Percentiles rank a stretch among this genome's conserved stretches.
Evolutionary conservation across 345 rosid genomes (phyloP).

Genomic region (Linum lewisii): DNA sequence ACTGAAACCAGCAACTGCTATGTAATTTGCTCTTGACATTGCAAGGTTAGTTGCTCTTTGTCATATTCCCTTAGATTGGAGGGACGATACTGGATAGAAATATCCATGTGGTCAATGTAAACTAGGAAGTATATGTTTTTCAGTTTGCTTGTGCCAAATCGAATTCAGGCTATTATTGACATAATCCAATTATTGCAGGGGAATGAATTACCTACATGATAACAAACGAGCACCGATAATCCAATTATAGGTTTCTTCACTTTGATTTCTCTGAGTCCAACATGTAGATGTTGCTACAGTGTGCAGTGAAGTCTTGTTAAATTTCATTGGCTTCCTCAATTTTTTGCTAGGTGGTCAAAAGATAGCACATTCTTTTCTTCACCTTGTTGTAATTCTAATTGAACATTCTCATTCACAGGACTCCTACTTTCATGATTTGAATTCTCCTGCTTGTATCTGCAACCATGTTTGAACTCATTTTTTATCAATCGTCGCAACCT

Average conservation of each 20-base stretch:
- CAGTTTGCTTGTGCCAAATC: not conserved
- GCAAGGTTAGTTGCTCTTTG: constrained; percentile 50
- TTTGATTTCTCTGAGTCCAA: not conserved
- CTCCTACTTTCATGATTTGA: constrained; percentile 8
- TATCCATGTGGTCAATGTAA: not conserved
- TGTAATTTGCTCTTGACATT: constrained; percentile 83
- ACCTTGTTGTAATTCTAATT: not conserved
- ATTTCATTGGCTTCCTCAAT: constrained; percentile 19
- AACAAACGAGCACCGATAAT: constrained; percentile 78
- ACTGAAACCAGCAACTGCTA: constrained; percentile 42
- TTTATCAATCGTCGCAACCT: not conserved
- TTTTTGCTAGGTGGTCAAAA: not conserved
- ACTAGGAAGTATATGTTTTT: not conserved
- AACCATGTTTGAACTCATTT: not conserved
- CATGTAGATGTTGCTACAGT: not conserved
- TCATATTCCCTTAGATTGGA: not conserved
- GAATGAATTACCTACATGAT: constrained; percentile 92
- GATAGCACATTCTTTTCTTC: not conserved
- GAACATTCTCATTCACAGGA: not conserved
- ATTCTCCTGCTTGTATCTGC: not conserved
- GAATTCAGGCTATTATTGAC: constrained; percentile 1
- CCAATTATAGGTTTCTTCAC: constrained; percentile 75
- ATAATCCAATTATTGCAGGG: constrained; percentile 39
- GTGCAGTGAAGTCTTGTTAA: constrained; percentile 5
- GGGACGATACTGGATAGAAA: not conserved